These are phyloP conservation scores for Datura wrightii DNA, from an alignment of 257 asterid species.

Conservation along the genomic window DNA sequence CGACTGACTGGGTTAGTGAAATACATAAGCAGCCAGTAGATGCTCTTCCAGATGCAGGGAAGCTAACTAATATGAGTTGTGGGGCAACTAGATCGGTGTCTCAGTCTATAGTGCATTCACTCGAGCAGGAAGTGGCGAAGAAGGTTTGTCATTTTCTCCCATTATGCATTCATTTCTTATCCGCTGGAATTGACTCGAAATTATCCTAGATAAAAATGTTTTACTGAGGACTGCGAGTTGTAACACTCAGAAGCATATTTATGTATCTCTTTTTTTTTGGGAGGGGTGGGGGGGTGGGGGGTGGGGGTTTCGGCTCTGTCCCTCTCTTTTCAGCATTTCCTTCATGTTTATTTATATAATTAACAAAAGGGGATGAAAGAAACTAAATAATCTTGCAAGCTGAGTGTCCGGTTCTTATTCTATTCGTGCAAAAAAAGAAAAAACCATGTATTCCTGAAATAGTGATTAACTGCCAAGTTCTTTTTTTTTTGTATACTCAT, in stretches of 20 bases:
- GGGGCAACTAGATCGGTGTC: slow-evolving; percentile 43
- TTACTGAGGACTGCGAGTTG: neutral
- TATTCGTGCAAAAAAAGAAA: neutral
- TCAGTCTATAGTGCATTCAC: slow-evolving; percentile 41
- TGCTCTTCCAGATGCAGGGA: slow-evolving; percentile 47
- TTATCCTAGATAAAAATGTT: neutral
- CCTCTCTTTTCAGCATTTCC: neutral
- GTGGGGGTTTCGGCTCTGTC: neutral
- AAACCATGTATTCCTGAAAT: neutral
- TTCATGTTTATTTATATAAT: slow-evolving; percentile 13
- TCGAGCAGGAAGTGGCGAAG: slow-evolving; percentile 48
- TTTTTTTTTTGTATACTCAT: neutral
- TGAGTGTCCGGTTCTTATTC: slow-evolving; percentile 13
- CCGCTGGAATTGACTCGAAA: neutral
- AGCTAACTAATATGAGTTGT: slow-evolving; percentile 41
- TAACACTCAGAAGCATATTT: neutral
- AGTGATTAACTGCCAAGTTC: neutral
- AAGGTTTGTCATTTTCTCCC: slow-evolving; percentile 42
- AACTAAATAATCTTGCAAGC: neutral
- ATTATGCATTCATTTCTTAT: slow-evolving; percentile 39
- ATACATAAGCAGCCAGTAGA: slow-evolving; percentile 52
- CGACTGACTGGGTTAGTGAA: slow-evolving; percentile 56
- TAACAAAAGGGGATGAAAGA: neutral
- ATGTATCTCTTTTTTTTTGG: neutral
- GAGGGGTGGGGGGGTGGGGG: neutral